Evolutionary conservation across 106 monocot genomes (phyloP).

Genomic region (Vanilla planifolia): DNA sequence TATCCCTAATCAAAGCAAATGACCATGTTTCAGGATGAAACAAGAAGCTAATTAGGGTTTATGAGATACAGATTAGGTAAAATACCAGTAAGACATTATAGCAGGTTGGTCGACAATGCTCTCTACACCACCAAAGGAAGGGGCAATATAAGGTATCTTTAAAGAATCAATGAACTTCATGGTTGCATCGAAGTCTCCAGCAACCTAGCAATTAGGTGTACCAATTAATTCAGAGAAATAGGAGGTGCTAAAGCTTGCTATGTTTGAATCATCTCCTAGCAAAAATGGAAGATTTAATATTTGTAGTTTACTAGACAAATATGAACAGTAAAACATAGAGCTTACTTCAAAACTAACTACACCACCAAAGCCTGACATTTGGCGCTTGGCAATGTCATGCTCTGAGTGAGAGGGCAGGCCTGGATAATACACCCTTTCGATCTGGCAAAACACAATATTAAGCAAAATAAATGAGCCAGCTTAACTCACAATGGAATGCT

Average conservation of each 20-base stretch:
- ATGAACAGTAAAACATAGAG: neutral
- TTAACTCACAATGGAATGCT: no score
- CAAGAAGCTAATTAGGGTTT: no score
- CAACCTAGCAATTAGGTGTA: slow-evolving; percentile 24
- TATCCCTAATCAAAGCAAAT: slow-evolving; percentile 46
- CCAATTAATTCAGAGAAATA: neutral
- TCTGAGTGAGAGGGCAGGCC: slow-evolving; percentile 73
- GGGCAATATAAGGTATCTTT: slow-evolving; percentile 71
- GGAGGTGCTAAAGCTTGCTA: no score
- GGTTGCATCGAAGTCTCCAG: slow-evolving; percentile 44
- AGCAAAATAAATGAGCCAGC: neutral
- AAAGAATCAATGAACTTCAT: slow-evolving; percentile 62
- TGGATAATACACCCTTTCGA: slow-evolving; percentile 73
- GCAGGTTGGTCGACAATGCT: slow-evolving; percentile 79
- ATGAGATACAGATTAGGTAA: neutral
- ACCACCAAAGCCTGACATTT: slow-evolving; percentile 84
- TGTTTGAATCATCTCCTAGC: no score
- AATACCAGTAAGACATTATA: slow-evolving; percentile 83
- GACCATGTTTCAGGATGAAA: neutral
- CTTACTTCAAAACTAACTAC: slow-evolving; percentile 82
- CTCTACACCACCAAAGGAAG: slow-evolving; percentile 81
- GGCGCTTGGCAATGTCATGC: slow-evolving; percentile 69
- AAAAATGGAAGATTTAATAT: no score
- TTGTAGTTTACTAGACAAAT: no score
- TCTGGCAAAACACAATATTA: slow-evolving; percentile 33